phyloP scores from a whole-genome alignment of 352 stramenopile genomes.

The Phytophthora uliginosa region DNA sequence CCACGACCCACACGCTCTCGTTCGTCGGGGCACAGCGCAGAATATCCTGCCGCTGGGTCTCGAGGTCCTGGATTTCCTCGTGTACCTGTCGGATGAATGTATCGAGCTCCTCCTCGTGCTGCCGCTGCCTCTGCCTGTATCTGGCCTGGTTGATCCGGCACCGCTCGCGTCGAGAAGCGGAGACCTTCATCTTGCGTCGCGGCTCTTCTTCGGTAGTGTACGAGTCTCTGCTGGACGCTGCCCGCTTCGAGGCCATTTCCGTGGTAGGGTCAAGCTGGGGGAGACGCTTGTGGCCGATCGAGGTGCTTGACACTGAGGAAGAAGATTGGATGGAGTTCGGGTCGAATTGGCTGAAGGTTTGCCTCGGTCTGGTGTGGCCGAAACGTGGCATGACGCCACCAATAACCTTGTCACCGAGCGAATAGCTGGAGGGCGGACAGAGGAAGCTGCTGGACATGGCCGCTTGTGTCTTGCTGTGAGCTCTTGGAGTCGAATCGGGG shows the following conservation, averaged over 20 bases:
- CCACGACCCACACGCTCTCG: slow-evolving; percentile 20
- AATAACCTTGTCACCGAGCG: slow-evolving; percentile 11
- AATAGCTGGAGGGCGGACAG: background rate
- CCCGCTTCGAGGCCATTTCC: background rate
- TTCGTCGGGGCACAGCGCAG: background rate
- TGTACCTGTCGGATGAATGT: background rate
- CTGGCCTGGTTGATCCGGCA: slow-evolving; percentile 20
- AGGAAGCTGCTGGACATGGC: slow-evolving; percentile 8
- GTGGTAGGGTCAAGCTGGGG: background rate
- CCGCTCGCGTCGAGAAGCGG: slow-evolving; percentile 7
- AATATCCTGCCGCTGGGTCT: slow-evolving; percentile 9
- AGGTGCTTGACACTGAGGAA: background rate
- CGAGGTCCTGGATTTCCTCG: slow-evolving; percentile 11
- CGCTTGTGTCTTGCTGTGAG: background rate
- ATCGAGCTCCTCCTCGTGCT: slow-evolving; percentile 10
- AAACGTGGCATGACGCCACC: slow-evolving; percentile 1
- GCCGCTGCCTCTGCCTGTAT: slow-evolving; percentile 13
- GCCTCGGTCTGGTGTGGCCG: background rate
- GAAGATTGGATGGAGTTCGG: background rate
- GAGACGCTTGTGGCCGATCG: background rate
- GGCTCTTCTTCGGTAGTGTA: background rate
- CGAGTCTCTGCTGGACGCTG: background rate
- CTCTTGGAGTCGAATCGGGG: background rate
- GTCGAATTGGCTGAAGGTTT: background rate
- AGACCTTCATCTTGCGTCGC: slow-evolving; percentile 3